Base-by-base conservation (phyloP, 1,139 yeast species). In the Yamadazyma spencermartinsiae region DNA sequence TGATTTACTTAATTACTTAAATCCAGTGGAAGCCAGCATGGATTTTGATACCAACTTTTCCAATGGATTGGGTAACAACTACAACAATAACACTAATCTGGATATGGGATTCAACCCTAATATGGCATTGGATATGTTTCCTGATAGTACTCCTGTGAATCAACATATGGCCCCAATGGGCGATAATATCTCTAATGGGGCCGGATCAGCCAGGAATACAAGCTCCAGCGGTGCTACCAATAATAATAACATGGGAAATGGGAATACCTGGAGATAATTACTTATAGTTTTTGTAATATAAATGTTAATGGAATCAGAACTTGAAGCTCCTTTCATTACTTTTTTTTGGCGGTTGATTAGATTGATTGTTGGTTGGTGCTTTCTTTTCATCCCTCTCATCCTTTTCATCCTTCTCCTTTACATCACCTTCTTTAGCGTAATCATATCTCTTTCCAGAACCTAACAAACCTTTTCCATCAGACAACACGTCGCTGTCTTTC, bases 1-100 rank as follows among this genome's bases (percentile, higher is more conserved):
- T 1, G 69, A 65, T 45, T 45, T 63, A 11, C 37, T 58, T 36
- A 50, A 52, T 18, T 59, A 51, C 42, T 49, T 64, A 31, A 61
- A 63, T 38, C 65, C 67, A 3, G 45, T 56, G 19, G 65, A 61
- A 26, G 46, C 56, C n/a, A 52, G 48, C 28, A 49, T 54, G 6
- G 52, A 50, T 35, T 48, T 50, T 32, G 45, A 48, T 35, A 28
- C 38, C 15, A 43, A 37, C 15, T 39, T 42, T 23, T 25, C 38
- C 12, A 36, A 26, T 29, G 45, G 39, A 15, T 35, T 42, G 14
- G 39, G 35, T 3, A 32, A 37, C 32, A 15, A 3, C 16, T 13
- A 12, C 13, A 26, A 26, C 13, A 4, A 32, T 14, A 25, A 28
- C 18, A 12, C 21, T 2, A 27, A 26, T 14, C 27, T 25, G 28